Conservation (phyloP, 495 filamentous ascomycete species). For the Penicillium nucicola region DNA sequence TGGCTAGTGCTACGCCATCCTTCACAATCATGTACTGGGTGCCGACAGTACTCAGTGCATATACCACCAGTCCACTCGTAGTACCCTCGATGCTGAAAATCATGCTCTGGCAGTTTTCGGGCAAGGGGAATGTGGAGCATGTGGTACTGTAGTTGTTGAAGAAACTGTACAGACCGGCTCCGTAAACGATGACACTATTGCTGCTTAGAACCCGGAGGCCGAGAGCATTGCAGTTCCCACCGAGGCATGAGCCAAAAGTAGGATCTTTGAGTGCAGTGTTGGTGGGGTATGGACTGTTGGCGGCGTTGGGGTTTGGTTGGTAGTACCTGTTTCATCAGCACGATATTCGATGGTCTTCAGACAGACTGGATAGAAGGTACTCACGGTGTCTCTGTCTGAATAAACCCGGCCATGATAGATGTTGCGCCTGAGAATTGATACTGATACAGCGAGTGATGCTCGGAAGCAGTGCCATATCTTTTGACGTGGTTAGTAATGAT, state of each 20-base stretch:
- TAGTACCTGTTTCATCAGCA: slow-evolving; percentile 41
- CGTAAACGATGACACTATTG: slow-evolving; percentile 59
- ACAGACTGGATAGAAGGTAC: not conserved
- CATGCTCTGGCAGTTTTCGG: slow-evolving; percentile 55
- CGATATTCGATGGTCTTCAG: not conserved
- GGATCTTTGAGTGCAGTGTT: slow-evolving; percentile 54
- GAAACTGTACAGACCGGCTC: slow-evolving; percentile 73
- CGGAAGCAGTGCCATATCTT: slow-evolving; percentile 64
- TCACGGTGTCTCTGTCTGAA: slow-evolving; percentile 78
- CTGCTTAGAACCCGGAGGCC: slow-evolving; percentile 63
- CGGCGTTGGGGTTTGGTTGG: slow-evolving; percentile 61
- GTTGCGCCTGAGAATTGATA: slow-evolving; percentile 71
- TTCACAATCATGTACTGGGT: slow-evolving; percentile 41
- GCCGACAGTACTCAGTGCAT: slow-evolving; percentile 51
- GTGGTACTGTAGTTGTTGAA: slow-evolving; percentile 57
- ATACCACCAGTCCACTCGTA: slow-evolving; percentile 33
- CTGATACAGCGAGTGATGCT: slow-evolving; percentile 78
- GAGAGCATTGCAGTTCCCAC: slow-evolving; percentile 59
- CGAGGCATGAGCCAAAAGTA: slow-evolving; percentile 50
- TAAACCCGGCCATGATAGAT: slow-evolving; percentile 69
- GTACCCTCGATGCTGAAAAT: slow-evolving; percentile 57
- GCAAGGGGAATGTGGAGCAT: slow-evolving; percentile 45
- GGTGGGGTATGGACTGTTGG: slow-evolving; percentile 50
- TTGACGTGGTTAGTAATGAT: slow-evolving; percentile 8
- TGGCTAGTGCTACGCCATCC: slow-evolving; percentile 48